These are phyloP conservation scores for Phytophthora vignae DNA, from an alignment of 352 stramenopile species.

Conservation along the genomic window DNA sequence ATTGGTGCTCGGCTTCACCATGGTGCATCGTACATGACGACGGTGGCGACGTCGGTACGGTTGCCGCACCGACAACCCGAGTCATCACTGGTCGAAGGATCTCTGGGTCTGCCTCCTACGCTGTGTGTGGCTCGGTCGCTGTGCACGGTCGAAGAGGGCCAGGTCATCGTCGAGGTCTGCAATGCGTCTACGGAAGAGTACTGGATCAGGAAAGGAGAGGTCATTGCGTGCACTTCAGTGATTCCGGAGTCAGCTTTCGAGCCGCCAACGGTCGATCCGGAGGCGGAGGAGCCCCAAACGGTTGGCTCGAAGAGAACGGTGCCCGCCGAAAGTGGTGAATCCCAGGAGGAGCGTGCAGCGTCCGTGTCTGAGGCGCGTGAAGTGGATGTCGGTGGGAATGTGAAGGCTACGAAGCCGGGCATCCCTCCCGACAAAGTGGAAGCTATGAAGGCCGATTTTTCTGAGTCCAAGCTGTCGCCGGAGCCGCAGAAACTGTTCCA, in stretches of 20 bases:
- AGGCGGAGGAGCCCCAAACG: no score
- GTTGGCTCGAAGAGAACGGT: not conserved
- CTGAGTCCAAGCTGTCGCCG: not conserved
- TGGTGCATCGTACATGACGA: no score
- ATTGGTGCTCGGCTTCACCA: not conserved
- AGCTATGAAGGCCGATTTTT: not conserved
- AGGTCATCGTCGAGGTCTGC: no score
- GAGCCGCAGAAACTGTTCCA: no score
- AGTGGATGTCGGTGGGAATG: not conserved
- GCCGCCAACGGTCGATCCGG: not conserved
- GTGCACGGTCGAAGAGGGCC: no score
- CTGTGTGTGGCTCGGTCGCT: no score
- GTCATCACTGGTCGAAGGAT: no score
- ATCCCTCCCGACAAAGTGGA: not conserved
- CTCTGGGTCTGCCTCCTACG: no score
- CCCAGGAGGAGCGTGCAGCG: not conserved
- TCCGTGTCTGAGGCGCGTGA: not conserved
- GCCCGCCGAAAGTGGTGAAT: not conserved
- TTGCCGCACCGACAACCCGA: no score
- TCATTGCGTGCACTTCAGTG: not conserved
- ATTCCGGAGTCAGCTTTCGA: constrained; percentile 6
- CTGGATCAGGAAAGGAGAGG: no score
- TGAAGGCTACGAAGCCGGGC: not conserved
- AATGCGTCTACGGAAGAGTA: no score
- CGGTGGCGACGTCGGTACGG: no score